Conservation (phyloP, 169 alveolate species). For the Plasmodium gonderi region DNA sequence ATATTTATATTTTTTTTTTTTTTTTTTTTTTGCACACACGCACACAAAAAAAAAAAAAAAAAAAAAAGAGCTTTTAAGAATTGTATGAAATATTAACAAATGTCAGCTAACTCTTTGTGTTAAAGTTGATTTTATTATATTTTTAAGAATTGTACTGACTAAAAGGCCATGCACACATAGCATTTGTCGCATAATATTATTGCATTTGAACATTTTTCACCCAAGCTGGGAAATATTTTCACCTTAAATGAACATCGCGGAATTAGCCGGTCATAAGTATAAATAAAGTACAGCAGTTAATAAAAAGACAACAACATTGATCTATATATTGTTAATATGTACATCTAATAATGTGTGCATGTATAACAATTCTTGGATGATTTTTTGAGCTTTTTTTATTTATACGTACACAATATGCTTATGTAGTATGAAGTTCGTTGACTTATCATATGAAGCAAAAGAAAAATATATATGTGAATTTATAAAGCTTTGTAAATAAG, state of each 20-base stretch:
- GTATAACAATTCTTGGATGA: too few relatives aligned
- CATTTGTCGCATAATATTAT: neutral
- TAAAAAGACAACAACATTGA: neutral
- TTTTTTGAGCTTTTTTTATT: too few relatives aligned
- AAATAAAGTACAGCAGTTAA: neutral
- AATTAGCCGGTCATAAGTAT: neutral
- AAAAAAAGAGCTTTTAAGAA: constrained; percentile 9
- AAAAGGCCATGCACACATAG: neutral
- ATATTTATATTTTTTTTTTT: neutral
- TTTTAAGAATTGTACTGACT: neutral
- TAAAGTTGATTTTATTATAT: neutral
- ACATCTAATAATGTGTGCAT: neutral
- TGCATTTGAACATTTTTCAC: neutral
- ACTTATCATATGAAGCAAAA: too few relatives aligned
- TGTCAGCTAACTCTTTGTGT: constrained; percentile 1
- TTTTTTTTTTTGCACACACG: neutral
- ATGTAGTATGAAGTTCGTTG: too few relatives aligned
- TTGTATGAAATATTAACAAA: neutral
- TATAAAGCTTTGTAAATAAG: neutral
- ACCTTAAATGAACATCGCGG: neutral
- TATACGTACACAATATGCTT: too few relatives aligned
- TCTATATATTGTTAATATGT: neutral
- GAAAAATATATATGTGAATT: neutral
- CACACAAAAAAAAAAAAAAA: constrained; percentile 3
- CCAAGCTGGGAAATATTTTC: neutral